Evolutionary conservation across 140 eudicot species (phyloP).

Genomic region (Oenanthe javanica): DNA sequence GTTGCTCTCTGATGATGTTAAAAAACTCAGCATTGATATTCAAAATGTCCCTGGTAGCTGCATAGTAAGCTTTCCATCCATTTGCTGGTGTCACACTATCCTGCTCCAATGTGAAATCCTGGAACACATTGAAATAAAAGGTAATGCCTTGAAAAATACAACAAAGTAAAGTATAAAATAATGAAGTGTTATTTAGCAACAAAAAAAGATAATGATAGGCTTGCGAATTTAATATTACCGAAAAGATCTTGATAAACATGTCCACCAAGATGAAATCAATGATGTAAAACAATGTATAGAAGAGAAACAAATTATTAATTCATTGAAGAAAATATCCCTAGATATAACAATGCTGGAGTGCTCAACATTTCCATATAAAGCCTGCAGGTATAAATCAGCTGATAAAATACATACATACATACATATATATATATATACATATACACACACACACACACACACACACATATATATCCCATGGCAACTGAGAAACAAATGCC

Average conservation of each 20-base stretch:
- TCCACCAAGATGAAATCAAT: background rate
- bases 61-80: conserved; percentile 99
- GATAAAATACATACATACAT: background rate
- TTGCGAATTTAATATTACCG: background rate
- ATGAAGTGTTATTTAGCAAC: background rate
- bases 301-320: conserved; percentile 24
- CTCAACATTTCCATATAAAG: background rate
- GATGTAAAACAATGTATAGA: background rate
- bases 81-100: conserved; percentile 53
- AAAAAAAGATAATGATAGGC: background rate
- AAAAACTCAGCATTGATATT: conserved; percentile 39
- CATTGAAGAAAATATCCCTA: background rate
- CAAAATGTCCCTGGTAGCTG: conserved; percentile 58
- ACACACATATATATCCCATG: background rate
- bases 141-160: too few relatives aligned
- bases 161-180: background rate
- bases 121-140: background rate
- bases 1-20: conserved; percentile 42
- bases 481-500: background rate
- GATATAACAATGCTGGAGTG: background rate
- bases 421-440: background rate
- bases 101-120: conserved; percentile 81
- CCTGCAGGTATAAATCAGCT: background rate
- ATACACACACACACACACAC: too few relatives aligned
- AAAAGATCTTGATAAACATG: background rate